These are phyloP conservation scores for Breynia disticha DNA, from an alignment of 441 rosid genomes.

Conservation along the genomic window DNA sequence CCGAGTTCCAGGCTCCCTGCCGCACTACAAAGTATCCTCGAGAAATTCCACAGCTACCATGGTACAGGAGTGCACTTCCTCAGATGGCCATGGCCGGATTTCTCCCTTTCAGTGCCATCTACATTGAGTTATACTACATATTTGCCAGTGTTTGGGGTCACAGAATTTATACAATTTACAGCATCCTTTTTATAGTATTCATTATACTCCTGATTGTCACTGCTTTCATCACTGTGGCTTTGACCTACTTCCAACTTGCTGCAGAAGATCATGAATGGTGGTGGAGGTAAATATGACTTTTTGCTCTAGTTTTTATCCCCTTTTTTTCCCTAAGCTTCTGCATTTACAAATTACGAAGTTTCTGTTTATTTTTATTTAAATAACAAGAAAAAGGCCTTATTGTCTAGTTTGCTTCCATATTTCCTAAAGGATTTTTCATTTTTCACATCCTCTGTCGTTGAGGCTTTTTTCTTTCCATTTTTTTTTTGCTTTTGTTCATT, in stretches of 20 bases:
- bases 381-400: background rate
- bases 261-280: constrained; percentile 92
- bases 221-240: constrained; percentile 73
- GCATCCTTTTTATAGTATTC: constrained; percentile 69
- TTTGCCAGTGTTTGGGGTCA: constrained; percentile 79
- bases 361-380: background rate
- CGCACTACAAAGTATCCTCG: constrained; percentile 68
- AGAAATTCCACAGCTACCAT: constrained; percentile 60
- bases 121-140: constrained; percentile 65
- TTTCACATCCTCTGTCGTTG: too few species aligned
- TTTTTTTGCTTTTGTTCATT: too few species aligned
- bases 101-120: constrained; percentile 71
- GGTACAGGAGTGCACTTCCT: constrained; percentile 65
- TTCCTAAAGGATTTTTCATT: background rate
- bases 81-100: constrained; percentile 77
- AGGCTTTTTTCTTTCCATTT: too few species aligned
- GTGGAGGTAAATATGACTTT: constrained; percentile 55
- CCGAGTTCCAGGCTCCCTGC: constrained; percentile 76
- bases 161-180: constrained; percentile 63
- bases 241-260: constrained; percentile 78
- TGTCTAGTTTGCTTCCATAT: background rate
- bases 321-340: background rate
- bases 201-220: constrained; percentile 74
- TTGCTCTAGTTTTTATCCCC: background rate
- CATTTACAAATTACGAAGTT: background rate